Evolutionary conservation across 108 stramenopile species (phyloP).

Genomic region (Pseudonitzschia delicatissima): DNA sequence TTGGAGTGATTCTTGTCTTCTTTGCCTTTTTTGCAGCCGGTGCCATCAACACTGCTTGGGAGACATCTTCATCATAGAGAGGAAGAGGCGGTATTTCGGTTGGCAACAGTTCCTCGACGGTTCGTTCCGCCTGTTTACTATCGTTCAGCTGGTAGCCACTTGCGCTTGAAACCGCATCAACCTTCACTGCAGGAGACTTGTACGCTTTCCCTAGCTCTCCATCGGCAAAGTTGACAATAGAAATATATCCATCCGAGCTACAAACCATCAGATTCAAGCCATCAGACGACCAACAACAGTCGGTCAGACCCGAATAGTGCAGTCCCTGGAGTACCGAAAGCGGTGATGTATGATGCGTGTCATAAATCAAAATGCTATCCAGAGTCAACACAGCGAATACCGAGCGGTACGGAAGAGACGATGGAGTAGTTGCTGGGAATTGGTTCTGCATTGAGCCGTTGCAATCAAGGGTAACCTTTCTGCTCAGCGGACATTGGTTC

Average conservation of each 20-base stretch:
- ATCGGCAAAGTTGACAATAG: constrained; percentile 64
- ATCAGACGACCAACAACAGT: constrained; percentile 82
- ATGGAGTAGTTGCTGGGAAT: not conserved
- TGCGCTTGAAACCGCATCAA: not conserved
- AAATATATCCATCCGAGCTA: constrained; percentile 86
- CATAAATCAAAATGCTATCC: constrained; percentile 78
- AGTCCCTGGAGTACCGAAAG: constrained; percentile 65
- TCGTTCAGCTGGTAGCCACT: not conserved
- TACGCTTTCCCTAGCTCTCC: constrained; percentile 74
- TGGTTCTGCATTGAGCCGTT: not conserved
- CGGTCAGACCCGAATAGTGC: constrained; percentile 86
- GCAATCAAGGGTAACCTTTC: not conserved
- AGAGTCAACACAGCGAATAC: constrained; percentile 83
- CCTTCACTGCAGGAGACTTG: not conserved
- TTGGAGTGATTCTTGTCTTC: constrained; percentile 32
- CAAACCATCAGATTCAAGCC: constrained; percentile 72
- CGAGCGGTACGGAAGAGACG: constrained; percentile 60
- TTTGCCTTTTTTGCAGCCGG: constrained; percentile 38
- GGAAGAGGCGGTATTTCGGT: constrained; percentile 26
- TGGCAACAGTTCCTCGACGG: not conserved
- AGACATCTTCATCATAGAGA: constrained; percentile 31
- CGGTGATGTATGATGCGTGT: constrained; percentile 70
- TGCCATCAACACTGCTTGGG: constrained; percentile 19
- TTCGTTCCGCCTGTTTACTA: not conserved
- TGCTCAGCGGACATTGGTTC: constrained; percentile 16